These are phyloP conservation scores for Pachysolen tannophilus DNA, from an alignment of 805 yeast genomes.

Conservation along the genomic window DNA sequence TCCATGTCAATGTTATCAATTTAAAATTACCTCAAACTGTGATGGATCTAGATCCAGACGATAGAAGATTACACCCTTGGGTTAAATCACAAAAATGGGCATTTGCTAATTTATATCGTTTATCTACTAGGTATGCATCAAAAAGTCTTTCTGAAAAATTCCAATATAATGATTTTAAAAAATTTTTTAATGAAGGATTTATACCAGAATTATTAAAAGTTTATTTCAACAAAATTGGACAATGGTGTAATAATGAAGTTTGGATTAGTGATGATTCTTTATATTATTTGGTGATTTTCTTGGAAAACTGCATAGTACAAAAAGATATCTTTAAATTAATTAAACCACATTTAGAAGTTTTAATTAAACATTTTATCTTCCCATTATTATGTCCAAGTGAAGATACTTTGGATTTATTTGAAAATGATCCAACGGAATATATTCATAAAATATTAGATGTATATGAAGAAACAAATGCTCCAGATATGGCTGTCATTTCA, in stretches of 20 bases:
- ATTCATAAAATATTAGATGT: constrained; percentile 69
- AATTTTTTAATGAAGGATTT: constrained; percentile 44
- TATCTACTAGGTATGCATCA: constrained; percentile 67
- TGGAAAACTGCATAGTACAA: constrained; percentile 51
- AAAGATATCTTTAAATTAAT: constrained; percentile 61
- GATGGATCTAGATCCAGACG: constrained; percentile 41
- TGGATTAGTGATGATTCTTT: constrained; percentile 69
- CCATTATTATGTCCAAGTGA: constrained; percentile 74
- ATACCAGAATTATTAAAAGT: constrained; percentile 67
- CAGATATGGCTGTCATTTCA: constrained; percentile 74
- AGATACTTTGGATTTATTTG: constrained; percentile 67
- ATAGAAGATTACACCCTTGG: constrained; percentile 49
- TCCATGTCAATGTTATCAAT: constrained; percentile 63
- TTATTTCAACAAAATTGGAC: constrained; percentile 57
- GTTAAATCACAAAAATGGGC: constrained; percentile 86
- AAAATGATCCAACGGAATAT: constrained; percentile 86
- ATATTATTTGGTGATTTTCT: constrained; percentile 55
- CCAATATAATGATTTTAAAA: constrained; percentile 53
- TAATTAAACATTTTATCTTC: constrained; percentile 67
- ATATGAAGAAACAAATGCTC: constrained; percentile 51
- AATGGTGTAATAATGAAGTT: constrained; percentile 56
- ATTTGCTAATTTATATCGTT: constrained; percentile 63
- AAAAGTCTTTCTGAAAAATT: constrained; percentile 34
- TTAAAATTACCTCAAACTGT: constrained; percentile 50
- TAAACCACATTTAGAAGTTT: constrained; percentile 57